These are phyloP conservation scores for Saccharomycopsis selenospora DNA, from an alignment of 805 yeast species.

Conservation along the genomic window DNA sequence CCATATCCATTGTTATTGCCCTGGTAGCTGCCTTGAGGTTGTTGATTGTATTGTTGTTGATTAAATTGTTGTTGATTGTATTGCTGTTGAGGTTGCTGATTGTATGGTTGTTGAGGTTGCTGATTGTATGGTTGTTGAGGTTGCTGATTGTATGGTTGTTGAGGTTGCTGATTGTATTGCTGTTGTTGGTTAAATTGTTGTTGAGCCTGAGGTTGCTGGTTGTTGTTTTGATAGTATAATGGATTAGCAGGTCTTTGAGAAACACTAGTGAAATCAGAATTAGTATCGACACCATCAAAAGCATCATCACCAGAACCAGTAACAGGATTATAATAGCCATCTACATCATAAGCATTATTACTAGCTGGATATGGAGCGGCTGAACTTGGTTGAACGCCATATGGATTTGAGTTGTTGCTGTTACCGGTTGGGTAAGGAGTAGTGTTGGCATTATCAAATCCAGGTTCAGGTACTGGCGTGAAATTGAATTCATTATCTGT, in stretches of 20 bases:
- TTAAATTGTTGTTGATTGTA: background rate
- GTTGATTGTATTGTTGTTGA: background rate
- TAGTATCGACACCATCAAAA: conserved; percentile 28
- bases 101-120: conserved; percentile 8
- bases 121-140: conserved; percentile 22
- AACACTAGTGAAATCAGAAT: conserved; percentile 68
- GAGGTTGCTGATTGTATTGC: conserved; percentile 18
- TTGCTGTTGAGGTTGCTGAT: conserved; percentile 1
- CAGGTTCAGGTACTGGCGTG: conserved; percentile 14
- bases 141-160: conserved; percentile 22
- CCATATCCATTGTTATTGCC: background rate
- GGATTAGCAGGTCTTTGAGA: conserved; percentile 73
- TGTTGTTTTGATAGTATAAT: conserved; percentile 31
- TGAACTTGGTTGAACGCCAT: background rate
- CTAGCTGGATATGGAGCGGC: background rate
- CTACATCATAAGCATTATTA: conserved; percentile 3
- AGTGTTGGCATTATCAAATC: conserved; percentile 4
- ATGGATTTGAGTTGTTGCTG: conserved; percentile 1
- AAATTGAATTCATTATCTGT: conserved; percentile 16
- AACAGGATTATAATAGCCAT: conserved; percentile 11
- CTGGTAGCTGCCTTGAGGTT: conserved; percentile 1
- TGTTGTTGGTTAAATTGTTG: conserved; percentile 5
- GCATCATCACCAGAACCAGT: conserved; percentile 27
- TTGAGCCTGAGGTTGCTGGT: conserved; percentile 19
- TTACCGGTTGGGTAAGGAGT: background rate